A percentile compares a stretch with the other conserved stretches of the same genome.
phyloP scores from a whole-genome alignment of 805 yeast species.

The Metschnikowia hibisci region DNA sequence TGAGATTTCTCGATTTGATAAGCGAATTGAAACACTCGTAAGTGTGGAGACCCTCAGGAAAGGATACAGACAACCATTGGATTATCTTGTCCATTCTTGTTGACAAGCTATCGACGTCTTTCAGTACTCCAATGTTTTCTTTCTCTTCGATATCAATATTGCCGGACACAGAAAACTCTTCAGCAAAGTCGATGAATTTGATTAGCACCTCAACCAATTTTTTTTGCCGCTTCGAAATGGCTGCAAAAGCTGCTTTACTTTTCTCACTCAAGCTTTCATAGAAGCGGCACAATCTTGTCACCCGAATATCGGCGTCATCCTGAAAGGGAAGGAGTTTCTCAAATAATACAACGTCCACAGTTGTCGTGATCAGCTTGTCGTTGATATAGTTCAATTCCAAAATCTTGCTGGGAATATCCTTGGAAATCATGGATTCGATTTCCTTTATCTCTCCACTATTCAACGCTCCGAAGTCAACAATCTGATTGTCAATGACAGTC shows the following conservation, averaged over 20 bases:
- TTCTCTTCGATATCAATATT: constrained; percentile 22
- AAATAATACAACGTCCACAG: constrained; percentile 58
- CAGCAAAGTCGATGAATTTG: constrained; percentile 48
- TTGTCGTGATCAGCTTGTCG: constrained; percentile 59
- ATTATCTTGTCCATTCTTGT: constrained; percentile 51
- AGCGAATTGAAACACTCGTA: constrained; percentile 50
- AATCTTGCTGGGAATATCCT: constrained; percentile 61
- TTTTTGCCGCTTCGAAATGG: constrained; percentile 66
- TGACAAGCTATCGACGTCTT: constrained; percentile 9
- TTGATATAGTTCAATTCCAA: constrained; percentile 70
- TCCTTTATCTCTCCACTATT: constrained; percentile 22
- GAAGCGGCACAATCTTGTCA: constrained; percentile 49
- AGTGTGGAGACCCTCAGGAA: constrained; percentile 52
- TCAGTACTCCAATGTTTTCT: constrained; percentile 12
- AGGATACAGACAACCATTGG: constrained; percentile 55
- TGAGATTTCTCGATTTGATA: constrained; percentile 51
- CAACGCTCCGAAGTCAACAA: constrained; percentile 30
- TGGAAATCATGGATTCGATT: constrained; percentile 29
- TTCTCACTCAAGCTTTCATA: constrained; percentile 49
- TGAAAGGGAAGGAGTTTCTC: constrained; percentile 59
- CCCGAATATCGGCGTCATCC: constrained; percentile 43
- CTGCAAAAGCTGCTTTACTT: constrained; percentile 60
- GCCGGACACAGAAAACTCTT: constrained; percentile 25
- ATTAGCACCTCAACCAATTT: constrained; percentile 51
- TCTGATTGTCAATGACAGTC: constrained; percentile 10